A percentile compares a stretch with the other conserved stretches of the same genome.
phyloP scores from a whole-genome alignment of 257 asterid genomes.

The Petunia axillaris region DNA sequence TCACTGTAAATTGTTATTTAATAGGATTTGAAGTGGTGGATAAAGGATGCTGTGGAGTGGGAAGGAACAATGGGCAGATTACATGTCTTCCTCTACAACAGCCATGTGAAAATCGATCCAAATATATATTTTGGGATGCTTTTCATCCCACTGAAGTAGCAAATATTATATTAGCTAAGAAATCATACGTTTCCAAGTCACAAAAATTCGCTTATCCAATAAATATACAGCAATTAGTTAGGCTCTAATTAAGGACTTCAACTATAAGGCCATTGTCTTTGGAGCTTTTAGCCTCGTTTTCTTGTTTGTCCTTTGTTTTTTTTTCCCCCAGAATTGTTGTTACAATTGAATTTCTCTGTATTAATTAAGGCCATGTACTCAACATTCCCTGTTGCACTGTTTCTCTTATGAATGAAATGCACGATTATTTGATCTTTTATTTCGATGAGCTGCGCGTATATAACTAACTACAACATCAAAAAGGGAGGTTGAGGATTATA shows the following conservation, averaged over 20 bases:
- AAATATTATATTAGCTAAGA: conserved; percentile 75
- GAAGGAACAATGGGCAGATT: conserved; percentile 85
- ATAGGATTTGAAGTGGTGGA: conserved; percentile 83
- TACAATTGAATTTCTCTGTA: not conserved
- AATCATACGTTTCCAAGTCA: conserved; percentile 61
- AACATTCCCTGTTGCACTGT: not conserved
- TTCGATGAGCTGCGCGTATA: too few relatives aligned
- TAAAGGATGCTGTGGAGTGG: conserved; percentile 89
- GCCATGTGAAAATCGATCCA: conserved; percentile 63
- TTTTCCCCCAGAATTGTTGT: not conserved
- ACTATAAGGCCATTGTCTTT: not conserved
- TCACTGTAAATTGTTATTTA: not conserved
- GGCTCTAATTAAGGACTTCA: conserved; percentile 39
- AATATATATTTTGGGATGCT: conserved; percentile 85
- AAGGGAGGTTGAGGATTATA: too few relatives aligned
- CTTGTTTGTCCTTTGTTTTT: not conserved
- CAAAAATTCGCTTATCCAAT: conserved; percentile 70
- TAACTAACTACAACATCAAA: too few relatives aligned
- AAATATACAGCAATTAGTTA: conserved; percentile 71
- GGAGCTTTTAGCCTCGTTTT: not conserved
- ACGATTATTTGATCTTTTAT: too few relatives aligned
- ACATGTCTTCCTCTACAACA: conserved; percentile 83
- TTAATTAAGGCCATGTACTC: not conserved
- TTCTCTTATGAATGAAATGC: not conserved
- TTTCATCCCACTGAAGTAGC: conserved; percentile 92